Percentiles rank a stretch among this genome's conserved stretches.
These are phyloP conservation scores for Areca catechu DNA, from an alignment of 176 grass and related monocot species.

Conservation along the genomic window DNA sequence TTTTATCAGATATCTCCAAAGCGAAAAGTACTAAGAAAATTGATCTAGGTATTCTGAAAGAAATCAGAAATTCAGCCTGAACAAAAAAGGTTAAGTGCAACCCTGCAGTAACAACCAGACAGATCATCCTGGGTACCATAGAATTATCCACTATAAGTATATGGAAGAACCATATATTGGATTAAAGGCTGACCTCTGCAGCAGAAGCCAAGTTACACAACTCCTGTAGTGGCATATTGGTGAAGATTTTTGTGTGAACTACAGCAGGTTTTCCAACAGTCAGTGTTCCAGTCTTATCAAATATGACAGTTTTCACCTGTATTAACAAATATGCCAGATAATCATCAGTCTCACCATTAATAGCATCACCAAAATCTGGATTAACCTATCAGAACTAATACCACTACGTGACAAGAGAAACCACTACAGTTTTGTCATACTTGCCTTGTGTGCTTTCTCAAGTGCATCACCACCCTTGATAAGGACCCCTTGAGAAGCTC, in stretches of 20 bases:
- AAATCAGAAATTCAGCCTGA: no score
- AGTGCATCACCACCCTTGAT: conserved; percentile 96
- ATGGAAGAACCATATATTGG: no score
- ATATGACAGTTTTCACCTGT: conserved; percentile 82
- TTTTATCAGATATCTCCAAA: background rate
- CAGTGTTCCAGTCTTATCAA: conserved; percentile 97
- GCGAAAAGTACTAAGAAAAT: no score
- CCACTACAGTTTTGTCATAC: background rate
- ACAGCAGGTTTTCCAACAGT: conserved; percentile 90
- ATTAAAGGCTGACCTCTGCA: conserved; percentile 58
- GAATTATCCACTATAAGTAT: no score
- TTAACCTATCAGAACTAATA: background rate
- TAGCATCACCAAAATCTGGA: background rate
- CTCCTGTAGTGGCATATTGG: conserved; percentile 62
- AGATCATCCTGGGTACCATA: no score
- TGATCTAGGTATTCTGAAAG: no score
- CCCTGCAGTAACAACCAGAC: no score
- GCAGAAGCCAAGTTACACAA: conserved; percentile 75
- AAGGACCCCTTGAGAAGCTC: conserved; percentile 91
- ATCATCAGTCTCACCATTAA: conserved; percentile 3
- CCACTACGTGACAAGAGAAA: background rate
- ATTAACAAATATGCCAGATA: background rate
- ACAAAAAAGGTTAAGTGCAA: no score
- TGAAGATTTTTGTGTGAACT: conserved; percentile 75
- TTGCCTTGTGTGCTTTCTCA: conserved; percentile 97